Conservation (phyloP, 768 basidiomycete species). For the Mycena leptocephala region DNA sequence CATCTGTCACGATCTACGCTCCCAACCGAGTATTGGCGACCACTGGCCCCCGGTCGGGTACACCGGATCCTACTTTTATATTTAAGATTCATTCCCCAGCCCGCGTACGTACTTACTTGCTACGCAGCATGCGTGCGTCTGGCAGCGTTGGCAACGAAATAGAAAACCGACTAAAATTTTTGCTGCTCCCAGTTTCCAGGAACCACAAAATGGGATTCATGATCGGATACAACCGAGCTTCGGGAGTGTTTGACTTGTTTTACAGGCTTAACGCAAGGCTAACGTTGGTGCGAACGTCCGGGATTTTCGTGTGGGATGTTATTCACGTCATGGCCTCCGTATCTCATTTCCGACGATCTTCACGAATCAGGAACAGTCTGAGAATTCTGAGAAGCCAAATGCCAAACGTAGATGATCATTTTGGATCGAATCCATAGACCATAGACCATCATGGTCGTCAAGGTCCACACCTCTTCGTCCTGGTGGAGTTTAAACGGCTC, state of each 20-base stretch:
- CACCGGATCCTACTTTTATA: constrained; percentile 15
- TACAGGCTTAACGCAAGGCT: too few relatives aligned
- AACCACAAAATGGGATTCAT: too few relatives aligned
- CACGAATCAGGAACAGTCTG: background rate
- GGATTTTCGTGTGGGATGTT: constrained; percentile 21
- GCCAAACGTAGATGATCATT: background rate
- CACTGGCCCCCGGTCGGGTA: background rate
- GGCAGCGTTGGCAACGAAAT: background rate
- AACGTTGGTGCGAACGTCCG: background rate
- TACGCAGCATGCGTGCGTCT: too few relatives aligned
- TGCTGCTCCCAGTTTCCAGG: background rate
- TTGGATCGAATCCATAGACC: constrained; percentile 5
- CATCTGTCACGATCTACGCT: background rate
- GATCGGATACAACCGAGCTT: background rate
- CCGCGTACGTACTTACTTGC: too few relatives aligned
- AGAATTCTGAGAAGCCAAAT: background rate
- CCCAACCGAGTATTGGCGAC: background rate
- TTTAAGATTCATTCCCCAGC: background rate
- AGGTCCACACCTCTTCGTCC: background rate
- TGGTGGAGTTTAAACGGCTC: constrained; percentile 2
- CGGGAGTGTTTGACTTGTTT: background rate
- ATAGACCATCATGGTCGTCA: constrained; percentile 22
- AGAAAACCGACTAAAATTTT: too few relatives aligned
- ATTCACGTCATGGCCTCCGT: background rate
- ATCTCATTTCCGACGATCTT: constrained; percentile 17